phyloP scores from a whole-genome alignment of 345 rosid species.

The Populus alba region DNA sequence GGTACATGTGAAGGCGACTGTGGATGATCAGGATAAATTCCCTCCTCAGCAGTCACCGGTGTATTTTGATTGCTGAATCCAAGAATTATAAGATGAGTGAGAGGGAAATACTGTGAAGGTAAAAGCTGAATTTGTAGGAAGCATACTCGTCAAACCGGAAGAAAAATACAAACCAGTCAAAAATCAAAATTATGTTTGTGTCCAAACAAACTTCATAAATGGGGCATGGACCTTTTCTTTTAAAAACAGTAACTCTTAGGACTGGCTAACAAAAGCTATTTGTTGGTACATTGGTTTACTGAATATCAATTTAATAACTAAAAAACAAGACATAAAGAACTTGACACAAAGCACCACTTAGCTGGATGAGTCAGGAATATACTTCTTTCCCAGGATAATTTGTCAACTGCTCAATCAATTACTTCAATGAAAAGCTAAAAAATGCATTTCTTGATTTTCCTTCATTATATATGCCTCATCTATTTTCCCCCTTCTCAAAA shows the following conservation, averaged over 20 bases:
- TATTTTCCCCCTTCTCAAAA: neutral
- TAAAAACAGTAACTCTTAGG: neutral
- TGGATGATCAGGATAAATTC: constrained; percentile 44
- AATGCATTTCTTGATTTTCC: neutral
- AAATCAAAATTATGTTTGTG: neutral
- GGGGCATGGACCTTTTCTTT: neutral
- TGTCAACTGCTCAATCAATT: neutral
- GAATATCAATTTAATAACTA: neutral
- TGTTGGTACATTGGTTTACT: neutral
- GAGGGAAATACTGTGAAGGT: neutral
- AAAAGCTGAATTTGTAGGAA: neutral
- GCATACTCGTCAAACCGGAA: neutral
- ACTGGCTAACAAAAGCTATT: neutral
- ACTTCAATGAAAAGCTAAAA: neutral
- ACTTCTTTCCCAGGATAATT: neutral
- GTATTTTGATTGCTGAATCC: constrained; percentile 46
- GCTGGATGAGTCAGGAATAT: neutral
- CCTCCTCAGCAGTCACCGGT: constrained; percentile 46
- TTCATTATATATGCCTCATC: neutral
- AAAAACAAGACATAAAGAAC: neutral
- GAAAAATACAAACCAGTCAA: neutral
- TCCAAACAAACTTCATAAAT: neutral
- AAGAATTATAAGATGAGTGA: constrained; percentile 4
- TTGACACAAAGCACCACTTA: neutral
- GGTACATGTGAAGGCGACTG: constrained; percentile 46